Percentiles rank a stretch among this genome's conserved stretches.
Evolutionary conservation across 192 early-diverging fungal species (phyloP).

Genomic region (Spinellus fusiger): DNA sequence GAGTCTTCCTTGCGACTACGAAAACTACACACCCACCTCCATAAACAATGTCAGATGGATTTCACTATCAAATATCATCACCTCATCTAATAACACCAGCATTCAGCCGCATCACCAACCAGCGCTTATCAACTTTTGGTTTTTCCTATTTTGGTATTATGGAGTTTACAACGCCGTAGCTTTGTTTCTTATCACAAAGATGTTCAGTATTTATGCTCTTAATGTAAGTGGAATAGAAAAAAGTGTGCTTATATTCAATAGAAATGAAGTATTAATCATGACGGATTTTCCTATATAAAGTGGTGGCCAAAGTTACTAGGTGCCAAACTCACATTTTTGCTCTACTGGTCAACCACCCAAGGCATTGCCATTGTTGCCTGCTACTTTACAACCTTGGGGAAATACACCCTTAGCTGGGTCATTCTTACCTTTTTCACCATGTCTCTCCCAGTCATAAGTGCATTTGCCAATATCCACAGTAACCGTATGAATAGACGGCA

Average conservation of each 20-base stretch:
- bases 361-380: slow-evolving; percentile 53
- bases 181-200: slow-evolving; percentile 65
- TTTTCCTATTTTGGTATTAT: slow-evolving; percentile 72
- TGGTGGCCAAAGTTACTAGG: slow-evolving; percentile 72
- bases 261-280: neutral
- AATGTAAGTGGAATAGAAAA: slow-evolving; percentile 28
- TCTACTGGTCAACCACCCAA: slow-evolving; percentile 62
- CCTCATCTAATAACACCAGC: neutral
- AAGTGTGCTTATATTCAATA: neutral
- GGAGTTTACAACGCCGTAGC: slow-evolving; percentile 71
- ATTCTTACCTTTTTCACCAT: slow-evolving; percentile 65
- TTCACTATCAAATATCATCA: too few relatives aligned
- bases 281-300: slow-evolving; percentile 1
- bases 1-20: slow-evolving; percentile 3
- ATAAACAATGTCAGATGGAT: too few relatives aligned
- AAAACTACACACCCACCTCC: neutral
- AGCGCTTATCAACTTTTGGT: slow-evolving; percentile 69
- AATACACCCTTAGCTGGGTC: slow-evolving; percentile 60
- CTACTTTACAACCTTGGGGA: slow-evolving; percentile 45
- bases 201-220: slow-evolving; percentile 72
- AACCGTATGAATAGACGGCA: slow-evolving; percentile 34
- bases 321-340: slow-evolving; percentile 53
- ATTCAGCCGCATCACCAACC: slow-evolving; percentile 8
- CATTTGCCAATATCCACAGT: slow-evolving; percentile 50
- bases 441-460: slow-evolving; percentile 61